Evolutionary conservation across 2,329 filamentous ascomycete genomes (phyloP).

Genomic region (Leptographium galeiforme): DNA sequence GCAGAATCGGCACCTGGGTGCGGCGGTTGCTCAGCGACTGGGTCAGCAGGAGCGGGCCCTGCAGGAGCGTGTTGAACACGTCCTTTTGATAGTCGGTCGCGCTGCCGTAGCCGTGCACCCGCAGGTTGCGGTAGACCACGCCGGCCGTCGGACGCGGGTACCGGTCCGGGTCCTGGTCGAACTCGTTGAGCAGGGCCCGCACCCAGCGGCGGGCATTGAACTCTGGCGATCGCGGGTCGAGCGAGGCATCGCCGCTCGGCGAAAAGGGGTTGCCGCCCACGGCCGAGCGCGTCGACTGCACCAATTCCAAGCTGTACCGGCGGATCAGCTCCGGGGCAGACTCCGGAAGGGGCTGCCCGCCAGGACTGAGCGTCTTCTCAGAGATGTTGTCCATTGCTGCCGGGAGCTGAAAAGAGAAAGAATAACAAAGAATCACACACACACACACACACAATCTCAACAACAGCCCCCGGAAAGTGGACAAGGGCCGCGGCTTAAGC

Average conservation of each 20-base stretch:
- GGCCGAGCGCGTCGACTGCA: slow-evolving; percentile 2
- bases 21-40: slow-evolving; percentile 37
- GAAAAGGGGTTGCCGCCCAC: slow-evolving; percentile 10
- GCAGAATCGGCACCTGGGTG: slow-evolving; percentile 40
- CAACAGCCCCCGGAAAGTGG: no score
- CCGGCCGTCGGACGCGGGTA: slow-evolving; percentile 31
- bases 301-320: slow-evolving; percentile 9
- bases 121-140: slow-evolving; percentile 52
- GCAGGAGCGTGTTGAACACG: slow-evolving; percentile 46
- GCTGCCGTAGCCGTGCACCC: slow-evolving; percentile 52
- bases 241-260: slow-evolving; percentile 15
- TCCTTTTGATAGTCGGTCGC: slow-evolving; percentile 59
- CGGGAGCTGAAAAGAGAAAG: no score
- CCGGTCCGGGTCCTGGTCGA: slow-evolving; percentile 17
- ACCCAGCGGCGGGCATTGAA: slow-evolving; percentile 33
- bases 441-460: no score
- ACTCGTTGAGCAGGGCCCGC: slow-evolving; percentile 28
- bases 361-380: not conserved
- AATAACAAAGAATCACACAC: no score
- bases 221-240: slow-evolving; percentile 29
- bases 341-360: not conserved
- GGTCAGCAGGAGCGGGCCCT: slow-evolving; percentile 26
- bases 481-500: no score
- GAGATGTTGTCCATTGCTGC: no score
- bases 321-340: slow-evolving; percentile 4